Conservation (phyloP, 257 asterid species). For the Vinca minor region DNA sequence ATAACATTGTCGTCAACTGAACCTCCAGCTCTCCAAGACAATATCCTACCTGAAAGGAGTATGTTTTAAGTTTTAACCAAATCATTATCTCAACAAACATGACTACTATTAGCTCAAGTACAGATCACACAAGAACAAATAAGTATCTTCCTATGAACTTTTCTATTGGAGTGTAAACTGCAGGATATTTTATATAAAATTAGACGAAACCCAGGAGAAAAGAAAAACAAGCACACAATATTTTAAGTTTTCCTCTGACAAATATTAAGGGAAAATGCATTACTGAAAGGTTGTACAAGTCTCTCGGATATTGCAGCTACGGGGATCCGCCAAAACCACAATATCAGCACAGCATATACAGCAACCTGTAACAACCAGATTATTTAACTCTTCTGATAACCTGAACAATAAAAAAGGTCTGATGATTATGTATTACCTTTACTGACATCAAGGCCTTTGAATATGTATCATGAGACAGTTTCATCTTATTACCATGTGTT, state of each 20-base stretch:
- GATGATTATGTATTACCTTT: slow-evolving; percentile 42
- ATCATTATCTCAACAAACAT: background rate
- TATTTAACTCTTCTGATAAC: slow-evolving; percentile 7
- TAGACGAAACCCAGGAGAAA: background rate
- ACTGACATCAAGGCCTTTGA: slow-evolving; percentile 43
- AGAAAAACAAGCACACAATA: background rate
- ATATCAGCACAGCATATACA: slow-evolving; percentile 38
- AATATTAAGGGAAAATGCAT: background rate
- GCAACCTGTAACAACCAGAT: slow-evolving; percentile 34
- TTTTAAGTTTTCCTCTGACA: background rate
- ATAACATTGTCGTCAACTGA: slow-evolving; percentile 51
- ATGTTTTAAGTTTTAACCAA: slow-evolving; percentile 1
- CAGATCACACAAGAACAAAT: background rate
- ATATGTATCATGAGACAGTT: slow-evolving; percentile 38
- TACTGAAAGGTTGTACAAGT: slow-evolving; percentile 95
- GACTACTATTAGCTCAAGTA: background rate
- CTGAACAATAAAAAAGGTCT: slow-evolving; percentile 11
- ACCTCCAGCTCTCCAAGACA: slow-evolving; percentile 85
- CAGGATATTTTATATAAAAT: background rate
- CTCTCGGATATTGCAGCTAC: slow-evolving; percentile 67
- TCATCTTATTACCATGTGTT: slow-evolving; percentile 39
- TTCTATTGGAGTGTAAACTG: background rate
- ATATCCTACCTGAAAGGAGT: slow-evolving; percentile 47
- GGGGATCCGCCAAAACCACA: slow-evolving; percentile 87
- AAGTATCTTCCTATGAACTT: background rate